phyloP scores from a whole-genome alignment of 768 basidiomycete species.

The Auricularia auricula-judae region DNA sequence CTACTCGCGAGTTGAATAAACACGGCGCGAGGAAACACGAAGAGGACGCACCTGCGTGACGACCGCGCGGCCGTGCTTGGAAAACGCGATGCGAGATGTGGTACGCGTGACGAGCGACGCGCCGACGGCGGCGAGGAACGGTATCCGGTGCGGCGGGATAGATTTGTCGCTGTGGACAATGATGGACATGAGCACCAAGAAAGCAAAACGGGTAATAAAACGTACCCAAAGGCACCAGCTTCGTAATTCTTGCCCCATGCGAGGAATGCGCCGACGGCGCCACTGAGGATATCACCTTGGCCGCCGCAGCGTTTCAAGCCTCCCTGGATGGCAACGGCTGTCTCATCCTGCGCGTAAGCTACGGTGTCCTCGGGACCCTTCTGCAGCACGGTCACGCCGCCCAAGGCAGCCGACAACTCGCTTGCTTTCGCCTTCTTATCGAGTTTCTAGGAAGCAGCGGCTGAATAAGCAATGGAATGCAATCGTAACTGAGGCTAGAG shows the following conservation, averaged over 20 bases:
- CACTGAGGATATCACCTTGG: constrained; percentile 90
- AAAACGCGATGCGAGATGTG: constrained; percentile 66
- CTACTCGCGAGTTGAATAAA: not conserved
- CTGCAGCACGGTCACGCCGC: constrained; percentile 82
- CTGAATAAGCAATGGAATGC: not conserved
- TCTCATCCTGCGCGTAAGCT: constrained; percentile 53
- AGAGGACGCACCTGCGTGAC: constrained; percentile 31
- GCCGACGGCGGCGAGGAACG: constrained; percentile 74
- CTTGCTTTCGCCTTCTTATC: not conserved
- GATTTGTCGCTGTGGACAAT: constrained; percentile 33
- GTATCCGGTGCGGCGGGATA: constrained; percentile 54
- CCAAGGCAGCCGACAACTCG: constrained; percentile 33
- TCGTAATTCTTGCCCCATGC: constrained; percentile 96
- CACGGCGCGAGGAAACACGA: no score
- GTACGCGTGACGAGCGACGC: constrained; percentile 85
- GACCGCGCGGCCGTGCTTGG: constrained; percentile 64
- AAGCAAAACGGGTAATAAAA: constrained; percentile 2
- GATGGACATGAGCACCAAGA: not conserved
- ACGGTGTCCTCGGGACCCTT: constrained; percentile 82
- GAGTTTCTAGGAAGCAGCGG: not conserved
- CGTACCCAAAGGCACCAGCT: constrained; percentile 69
- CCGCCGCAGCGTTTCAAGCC: constrained; percentile 91
- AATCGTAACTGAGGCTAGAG: not conserved
- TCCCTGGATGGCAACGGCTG: constrained; percentile 60
- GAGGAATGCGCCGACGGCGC: constrained; percentile 76